phyloP scores from a whole-genome alignment of 352 stramenopile species.

The Pythium diclinum region DNA sequence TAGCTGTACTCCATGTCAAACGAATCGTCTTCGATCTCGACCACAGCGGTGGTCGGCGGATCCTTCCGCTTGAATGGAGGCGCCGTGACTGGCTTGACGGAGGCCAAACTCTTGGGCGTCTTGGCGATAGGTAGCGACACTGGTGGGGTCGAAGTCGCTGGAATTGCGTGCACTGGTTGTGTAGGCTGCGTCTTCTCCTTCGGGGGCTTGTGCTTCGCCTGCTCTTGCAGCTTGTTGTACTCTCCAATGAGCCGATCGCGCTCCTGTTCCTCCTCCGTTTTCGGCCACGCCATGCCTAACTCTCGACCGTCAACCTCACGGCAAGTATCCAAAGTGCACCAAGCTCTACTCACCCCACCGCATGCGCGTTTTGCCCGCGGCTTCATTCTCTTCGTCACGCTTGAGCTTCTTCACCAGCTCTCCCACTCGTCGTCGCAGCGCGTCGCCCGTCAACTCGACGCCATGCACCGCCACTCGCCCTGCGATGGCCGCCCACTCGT shows the following conservation, averaged over 20 bases:
- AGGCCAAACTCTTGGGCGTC: no score
- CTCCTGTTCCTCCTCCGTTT: conserved; percentile 18
- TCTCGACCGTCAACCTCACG: background rate
- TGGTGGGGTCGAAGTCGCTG: background rate
- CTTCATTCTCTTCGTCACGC: background rate
- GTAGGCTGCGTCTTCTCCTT: background rate
- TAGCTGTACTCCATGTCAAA: background rate
- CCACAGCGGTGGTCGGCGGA: background rate
- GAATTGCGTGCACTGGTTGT: background rate
- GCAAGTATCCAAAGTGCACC: background rate
- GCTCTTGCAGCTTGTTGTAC: background rate
- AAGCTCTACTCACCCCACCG: conserved; percentile 16
- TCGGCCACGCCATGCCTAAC: conserved; percentile 20
- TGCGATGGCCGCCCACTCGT: conserved; percentile 1
- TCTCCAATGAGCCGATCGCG: conserved; percentile 8
- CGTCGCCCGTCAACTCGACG: conserved; percentile 5
- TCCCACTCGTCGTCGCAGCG: conserved; percentile 7
- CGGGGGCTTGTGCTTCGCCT: background rate
- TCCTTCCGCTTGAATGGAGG: background rate
- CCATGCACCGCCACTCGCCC: background rate
- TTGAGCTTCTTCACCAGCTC: conserved; percentile 19
- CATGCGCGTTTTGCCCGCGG: conserved; percentile 4
- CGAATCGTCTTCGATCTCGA: background rate
- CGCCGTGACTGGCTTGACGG: background rate
- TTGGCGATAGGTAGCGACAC: no score